phyloP scores from a whole-genome alignment of 306 rosid genomes.

The Malus fusca region DNA sequence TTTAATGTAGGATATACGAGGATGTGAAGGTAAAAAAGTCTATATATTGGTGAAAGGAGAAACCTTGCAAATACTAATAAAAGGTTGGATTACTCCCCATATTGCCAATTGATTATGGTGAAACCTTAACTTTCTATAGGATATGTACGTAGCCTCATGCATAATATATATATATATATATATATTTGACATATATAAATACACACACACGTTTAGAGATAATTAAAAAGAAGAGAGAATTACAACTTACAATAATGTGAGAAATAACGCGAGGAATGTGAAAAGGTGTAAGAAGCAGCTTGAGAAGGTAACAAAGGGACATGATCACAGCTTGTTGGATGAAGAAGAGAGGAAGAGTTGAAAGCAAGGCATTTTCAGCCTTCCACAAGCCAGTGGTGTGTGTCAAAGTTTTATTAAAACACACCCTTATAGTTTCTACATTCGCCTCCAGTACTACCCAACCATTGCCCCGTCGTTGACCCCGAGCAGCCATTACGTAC shows the following conservation, averaged over 20 bases:
- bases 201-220: background rate
- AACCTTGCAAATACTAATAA: too few relatives aligned
- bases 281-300: constrained; percentile 11
- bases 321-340: constrained; percentile 23
- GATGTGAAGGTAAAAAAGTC: too few relatives aligned
- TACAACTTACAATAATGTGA: constrained; percentile 5
- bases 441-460: background rate
- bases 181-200: background rate
- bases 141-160: too few relatives aligned
- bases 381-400: constrained; percentile 19
- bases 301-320: constrained; percentile 17
- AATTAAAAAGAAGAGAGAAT: background rate
- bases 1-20: too few relatives aligned
- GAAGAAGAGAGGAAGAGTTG: constrained; percentile 26
- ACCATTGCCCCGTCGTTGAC: background rate
- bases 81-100: too few relatives aligned
- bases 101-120: too few relatives aligned
- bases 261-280: constrained; percentile 25
- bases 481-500: background rate
- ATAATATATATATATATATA: too few relatives aligned
- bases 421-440: background rate
- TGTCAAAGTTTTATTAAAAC: constrained; percentile 22
- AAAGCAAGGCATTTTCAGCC: constrained; percentile 24
- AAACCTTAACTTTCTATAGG: too few relatives aligned
- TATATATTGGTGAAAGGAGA: too few relatives aligned